These are phyloP conservation scores for Daldinia caldariorum DNA, from an alignment of 495 filamentous ascomycete species.

Conservation along the genomic window DNA sequence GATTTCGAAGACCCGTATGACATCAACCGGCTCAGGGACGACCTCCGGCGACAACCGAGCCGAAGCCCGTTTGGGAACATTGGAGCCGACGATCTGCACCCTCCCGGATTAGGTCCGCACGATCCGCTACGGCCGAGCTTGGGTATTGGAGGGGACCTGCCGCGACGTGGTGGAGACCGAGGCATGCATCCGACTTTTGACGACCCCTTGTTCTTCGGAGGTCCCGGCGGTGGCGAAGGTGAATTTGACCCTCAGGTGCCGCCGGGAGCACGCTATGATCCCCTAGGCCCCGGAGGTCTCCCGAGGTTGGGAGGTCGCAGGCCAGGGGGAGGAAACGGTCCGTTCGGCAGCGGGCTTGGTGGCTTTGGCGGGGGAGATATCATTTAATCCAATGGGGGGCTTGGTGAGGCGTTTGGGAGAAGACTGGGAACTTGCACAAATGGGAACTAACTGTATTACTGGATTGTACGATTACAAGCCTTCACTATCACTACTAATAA, in stretches of 20 bases:
- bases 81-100: slow-evolving; percentile 88
- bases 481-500: slow-evolving; percentile 16
- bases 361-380: slow-evolving; percentile 54
- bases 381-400: slow-evolving; percentile 44
- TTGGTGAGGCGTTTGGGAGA: background rate
- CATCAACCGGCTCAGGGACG: slow-evolving; percentile 72
- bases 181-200: slow-evolving; percentile 98
- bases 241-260: slow-evolving; percentile 65
- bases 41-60: slow-evolving; percentile 49
- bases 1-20: slow-evolving; percentile 96
- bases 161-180: slow-evolving; percentile 65
- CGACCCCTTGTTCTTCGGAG: slow-evolving; percentile 90
- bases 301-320: slow-evolving; percentile 54
- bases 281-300: slow-evolving; percentile 75
- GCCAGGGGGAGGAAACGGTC: slow-evolving; percentile 44
- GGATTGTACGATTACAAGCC: slow-evolving; percentile 7
- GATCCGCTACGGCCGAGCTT: slow-evolving; percentile 79
- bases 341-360: slow-evolving; percentile 50
- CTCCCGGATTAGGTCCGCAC: slow-evolving; percentile 82
- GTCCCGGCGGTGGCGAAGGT: slow-evolving; percentile 58
- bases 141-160: slow-evolving; percentile 58
- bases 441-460: slow-evolving; percentile 20
- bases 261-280: slow-evolving; percentile 77
- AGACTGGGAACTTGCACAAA: background rate
- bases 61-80: slow-evolving; percentile 68